Base-by-base conservation (phyloP, 768 basidiomycete species). In the Pholiota conissans region DNA sequence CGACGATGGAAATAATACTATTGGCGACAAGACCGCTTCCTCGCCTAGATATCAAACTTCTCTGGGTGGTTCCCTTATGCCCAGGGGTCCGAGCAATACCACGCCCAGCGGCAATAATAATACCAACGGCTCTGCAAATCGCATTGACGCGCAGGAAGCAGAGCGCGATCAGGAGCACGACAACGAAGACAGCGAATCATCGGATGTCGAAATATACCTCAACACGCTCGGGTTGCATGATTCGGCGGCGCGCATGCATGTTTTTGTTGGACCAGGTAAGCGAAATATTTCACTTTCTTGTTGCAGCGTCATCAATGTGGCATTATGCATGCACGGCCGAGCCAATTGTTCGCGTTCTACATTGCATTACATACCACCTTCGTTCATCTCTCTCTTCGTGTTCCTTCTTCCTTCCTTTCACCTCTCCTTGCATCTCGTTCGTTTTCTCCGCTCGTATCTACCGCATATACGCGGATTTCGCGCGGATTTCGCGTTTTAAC, bases 191-290 rank as follows among this genome's bases (percentile, higher is more conserved):
- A 58, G 59, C 60, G 63, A 65, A 32, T 65, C 65, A 13, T 67
- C 65, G 16, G 72, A 70, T 24, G 67, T 76, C 35, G 75, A 76
- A 59, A 74, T 76, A 16, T 74, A 74, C 52, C 66, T 76, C 42
- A 67, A 68, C 49, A 65, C 67, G 46, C 68, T 72, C 42, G 69
- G 67, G 22, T 61, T 74, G 58, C 67, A 72, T 56, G 67, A 72
- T 56, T 71, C 71, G 42, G 65, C 59, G 20, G 56, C 61, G 42
- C 64, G 60, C 42, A 67, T 69, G 65, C 64, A 66, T 58, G 63
- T 59, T 63, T 56, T 57, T 58, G 40, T 48, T 55, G 52, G 51
- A 48, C 52, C 51, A 39, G 62, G 63, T 61, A 61, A 57, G 63
- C 57, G 28, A 13, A 35, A 30, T 30, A 57, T 60, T 51, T 54